A percentile compares a stretch with the other conserved stretches of the same genome.
Evolutionary conservation across 1,284 basidiomycete genomes (phyloP).

Genomic region (Boletus semigastroideus): DNA sequence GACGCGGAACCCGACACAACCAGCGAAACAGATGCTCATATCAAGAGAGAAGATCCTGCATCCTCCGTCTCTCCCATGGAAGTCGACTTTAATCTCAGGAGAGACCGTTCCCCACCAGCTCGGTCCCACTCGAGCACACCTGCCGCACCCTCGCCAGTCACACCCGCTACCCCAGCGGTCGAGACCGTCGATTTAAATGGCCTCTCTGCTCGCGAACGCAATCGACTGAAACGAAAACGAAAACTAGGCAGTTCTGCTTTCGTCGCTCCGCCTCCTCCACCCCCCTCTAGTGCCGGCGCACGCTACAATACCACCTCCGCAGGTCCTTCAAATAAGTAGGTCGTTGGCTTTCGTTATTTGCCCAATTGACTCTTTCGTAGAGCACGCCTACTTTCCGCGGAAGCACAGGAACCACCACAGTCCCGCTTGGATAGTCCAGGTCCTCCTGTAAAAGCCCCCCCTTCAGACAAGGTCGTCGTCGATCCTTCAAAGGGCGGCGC

Average conservation of each 20-base stretch:
- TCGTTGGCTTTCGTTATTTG: slow-evolving; percentile 8
- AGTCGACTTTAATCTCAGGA: slow-evolving; percentile 33
- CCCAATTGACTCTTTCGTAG: slow-evolving; percentile 38
- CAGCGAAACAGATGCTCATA: slow-evolving; percentile 38
- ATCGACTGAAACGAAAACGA: slow-evolving; percentile 87
- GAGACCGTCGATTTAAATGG: slow-evolving; percentile 47
- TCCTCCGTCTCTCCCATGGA: slow-evolving; percentile 39
- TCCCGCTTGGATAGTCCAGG: slow-evolving; percentile 62
- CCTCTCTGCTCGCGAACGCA: slow-evolving; percentile 84
- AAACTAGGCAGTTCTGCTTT: slow-evolving; percentile 83
- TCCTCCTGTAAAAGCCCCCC: slow-evolving; percentile 33
- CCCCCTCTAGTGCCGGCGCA: slow-evolving; percentile 45
- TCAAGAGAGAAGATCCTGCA: slow-evolving; percentile 41
- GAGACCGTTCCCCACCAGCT: slow-evolving; percentile 32
- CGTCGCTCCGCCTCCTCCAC: slow-evolving; percentile 69
- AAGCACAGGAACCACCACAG: slow-evolving; percentile 45
- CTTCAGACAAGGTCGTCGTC: slow-evolving; percentile 65
- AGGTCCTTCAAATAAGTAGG: slow-evolving; percentile 61
- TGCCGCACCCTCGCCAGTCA: slow-evolving; percentile 51
- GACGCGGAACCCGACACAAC: slow-evolving; percentile 54
- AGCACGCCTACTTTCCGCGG: slow-evolving; percentile 63
- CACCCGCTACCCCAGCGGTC: slow-evolving; percentile 37
- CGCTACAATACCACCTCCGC: slow-evolving; percentile 59
- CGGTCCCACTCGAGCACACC: slow-evolving; percentile 53
- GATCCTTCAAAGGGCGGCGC: slow-evolving; percentile 82